Evolutionary conservation across 805 yeast genomes (phyloP).

Genomic region (Lipomyces anomalus): DNA sequence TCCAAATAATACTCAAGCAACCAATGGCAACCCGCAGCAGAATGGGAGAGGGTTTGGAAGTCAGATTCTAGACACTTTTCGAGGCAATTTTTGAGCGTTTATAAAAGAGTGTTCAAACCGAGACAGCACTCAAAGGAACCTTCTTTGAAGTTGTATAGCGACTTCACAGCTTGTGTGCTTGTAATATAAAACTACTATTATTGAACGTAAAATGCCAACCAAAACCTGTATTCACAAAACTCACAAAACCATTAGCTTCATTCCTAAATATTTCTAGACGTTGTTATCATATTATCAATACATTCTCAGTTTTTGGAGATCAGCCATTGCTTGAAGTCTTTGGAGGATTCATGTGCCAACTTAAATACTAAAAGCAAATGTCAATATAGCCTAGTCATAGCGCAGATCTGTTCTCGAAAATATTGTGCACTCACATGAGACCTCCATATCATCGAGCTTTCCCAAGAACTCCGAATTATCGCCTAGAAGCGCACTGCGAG

Average conservation of each 20-base stretch:
- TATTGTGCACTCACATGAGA: constrained; percentile 31
- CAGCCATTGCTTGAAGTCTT: constrained; percentile 19
- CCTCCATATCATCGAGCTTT: constrained; percentile 74
- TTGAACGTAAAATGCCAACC: no score
- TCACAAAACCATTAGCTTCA: no score
- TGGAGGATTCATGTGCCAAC: constrained; percentile 19
- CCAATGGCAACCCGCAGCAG: not conserved
- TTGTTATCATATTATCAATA: no score
- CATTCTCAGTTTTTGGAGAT: constrained; percentile 11
- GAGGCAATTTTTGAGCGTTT: constrained; percentile 7
- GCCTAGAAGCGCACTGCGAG: constrained; percentile 37
- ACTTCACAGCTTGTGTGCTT: no score
- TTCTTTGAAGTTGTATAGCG: no score
- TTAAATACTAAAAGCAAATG: constrained; percentile 10
- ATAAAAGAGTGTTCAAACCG: constrained; percentile 1
- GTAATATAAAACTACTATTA: no score
- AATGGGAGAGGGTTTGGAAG: constrained; percentile 11
- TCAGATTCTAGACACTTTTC: constrained; percentile 18
- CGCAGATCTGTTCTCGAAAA: not conserved
- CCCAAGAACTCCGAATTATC: constrained; percentile 51
- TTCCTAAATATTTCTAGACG: no score
- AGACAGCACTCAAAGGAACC: not conserved
- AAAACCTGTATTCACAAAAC: no score
- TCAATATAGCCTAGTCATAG: not conserved
- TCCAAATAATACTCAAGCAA: no score